Evolutionary conservation across 148 eudicot species (phyloP).

Genomic region (Bassia scoparia): DNA sequence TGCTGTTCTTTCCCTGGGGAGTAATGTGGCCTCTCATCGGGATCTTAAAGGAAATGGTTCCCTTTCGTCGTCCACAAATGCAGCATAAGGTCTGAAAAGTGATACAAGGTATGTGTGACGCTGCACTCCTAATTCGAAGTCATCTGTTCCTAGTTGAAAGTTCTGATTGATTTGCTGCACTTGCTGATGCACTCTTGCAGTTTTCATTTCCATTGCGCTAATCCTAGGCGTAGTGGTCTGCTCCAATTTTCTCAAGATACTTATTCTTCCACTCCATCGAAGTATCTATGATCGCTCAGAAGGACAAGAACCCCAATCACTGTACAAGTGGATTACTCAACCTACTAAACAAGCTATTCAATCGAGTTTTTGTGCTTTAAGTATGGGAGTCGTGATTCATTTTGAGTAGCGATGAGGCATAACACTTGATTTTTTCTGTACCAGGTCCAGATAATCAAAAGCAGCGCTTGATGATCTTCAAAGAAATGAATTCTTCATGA

Average conservation of each 20-base stretch:
- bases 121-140: neutral
- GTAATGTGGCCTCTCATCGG: constrained; percentile 72
- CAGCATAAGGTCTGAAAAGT: constrained; percentile 74
- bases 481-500: constrained; percentile 55
- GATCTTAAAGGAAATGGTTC: constrained; percentile 62
- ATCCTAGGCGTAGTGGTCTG: constrained; percentile 69
- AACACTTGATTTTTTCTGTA: neutral
- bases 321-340: no score
- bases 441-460: constrained; percentile 40
- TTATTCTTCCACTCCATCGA: constrained; percentile 40
- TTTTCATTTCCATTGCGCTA: constrained; percentile 71
- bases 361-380: no score
- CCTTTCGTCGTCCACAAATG: constrained; percentile 47
- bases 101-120: constrained; percentile 65
- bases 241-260: constrained; percentile 65
- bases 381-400: neutral
- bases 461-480: constrained; percentile 46
- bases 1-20: constrained; percentile 63
- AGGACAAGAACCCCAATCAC: constrained; percentile 34
- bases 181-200: constrained; percentile 29
- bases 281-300: constrained; percentile 40
- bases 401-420: neutral
- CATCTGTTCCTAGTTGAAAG: neutral
- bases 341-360: no score
- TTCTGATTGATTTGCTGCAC: no score